Base-by-base conservation (phyloP, 2,329 filamentous ascomycete genomes). In the Lojkania enalia region DNA sequence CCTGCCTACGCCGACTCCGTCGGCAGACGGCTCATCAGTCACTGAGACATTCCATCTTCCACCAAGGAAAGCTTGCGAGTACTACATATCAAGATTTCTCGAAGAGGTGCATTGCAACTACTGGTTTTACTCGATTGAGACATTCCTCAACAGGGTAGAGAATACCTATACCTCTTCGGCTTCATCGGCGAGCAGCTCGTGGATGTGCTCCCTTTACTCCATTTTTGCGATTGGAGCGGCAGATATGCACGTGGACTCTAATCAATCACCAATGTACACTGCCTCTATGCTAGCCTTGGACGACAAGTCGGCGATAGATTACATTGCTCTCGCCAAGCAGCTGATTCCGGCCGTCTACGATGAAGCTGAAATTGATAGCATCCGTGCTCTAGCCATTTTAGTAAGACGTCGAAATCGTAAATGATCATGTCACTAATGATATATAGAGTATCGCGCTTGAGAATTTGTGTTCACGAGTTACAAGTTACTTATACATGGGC, bases 281-380 rank as follows among this genome's bases (percentile, higher is more conserved):
- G 50, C 51, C 19, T 55, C 55, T 18, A 48, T 51, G 18, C 48
- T 57, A 15, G 48, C 57, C 1, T 40, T 44, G 4, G 59, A 63
- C 25, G 39, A 48, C 21, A 67, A 62, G 35, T 60, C 52, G 1
- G 62, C 64, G 0, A 56, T 58, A 11, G 66, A 69, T 23, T 70
- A 68, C 18, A 57, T 70, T 19, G 47, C 58, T 3, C 49, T 67
- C 14, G 63, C 64, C 3, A 69, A 69, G 37, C 57, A 63, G 37
- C 46, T 69, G 5, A 60, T 69, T 16, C 57, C 65, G 1, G 40
- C 49, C 5, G 60, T 66, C 1, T 65, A 69, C 36, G 67, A 70
- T 29, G 63, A 66, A 42, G 67, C 67, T 1, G 67, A 70, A 23
- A 52, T 70, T 29, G 67, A 70, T 20, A 69, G 67, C 25, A 64